phyloP scores from a whole-genome alignment of 139 green algal species.

The Closterium sp. region DNA sequence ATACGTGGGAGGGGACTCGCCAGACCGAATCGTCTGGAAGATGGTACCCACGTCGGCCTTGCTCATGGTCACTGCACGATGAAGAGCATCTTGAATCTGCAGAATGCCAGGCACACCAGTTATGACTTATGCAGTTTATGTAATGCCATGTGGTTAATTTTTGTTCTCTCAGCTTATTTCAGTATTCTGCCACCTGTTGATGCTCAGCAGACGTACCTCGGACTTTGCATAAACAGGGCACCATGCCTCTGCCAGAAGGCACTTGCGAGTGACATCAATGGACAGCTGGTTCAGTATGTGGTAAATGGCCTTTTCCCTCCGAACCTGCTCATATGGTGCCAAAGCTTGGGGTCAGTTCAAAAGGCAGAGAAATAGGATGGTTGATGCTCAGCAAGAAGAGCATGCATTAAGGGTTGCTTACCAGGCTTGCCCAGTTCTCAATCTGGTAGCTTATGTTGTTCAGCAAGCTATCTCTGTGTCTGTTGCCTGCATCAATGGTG shows the following conservation, averaged over 20 bases:
- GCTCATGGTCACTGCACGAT: slow-evolving; percentile 43
- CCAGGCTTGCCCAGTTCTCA: slow-evolving; percentile 62
- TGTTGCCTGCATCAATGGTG: slow-evolving; percentile 83
- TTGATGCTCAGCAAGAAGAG: neutral
- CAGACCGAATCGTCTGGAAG: slow-evolving; percentile 81
- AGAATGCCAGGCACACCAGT: neutral
- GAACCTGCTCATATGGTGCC: slow-evolving; percentile 53
- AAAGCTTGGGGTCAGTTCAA: neutral
- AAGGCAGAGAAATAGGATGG: neutral
- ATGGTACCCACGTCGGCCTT: slow-evolving; percentile 75
- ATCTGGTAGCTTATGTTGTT: slow-evolving; percentile 66
- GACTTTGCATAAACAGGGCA: slow-evolving; percentile 64
- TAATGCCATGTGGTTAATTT: neutral
- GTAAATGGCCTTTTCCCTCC: slow-evolving; percentile 91
- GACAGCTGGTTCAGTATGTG: slow-evolving; percentile 96
- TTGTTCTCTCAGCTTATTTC: neutral
- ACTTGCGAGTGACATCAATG: slow-evolving; percentile 90
- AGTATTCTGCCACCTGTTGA: neutral
- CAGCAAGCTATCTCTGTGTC: slow-evolving; percentile 72
- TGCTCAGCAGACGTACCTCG: slow-evolving; percentile 16
- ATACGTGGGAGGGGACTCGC: slow-evolving; percentile 89
- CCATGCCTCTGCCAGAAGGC: slow-evolving; percentile 93
- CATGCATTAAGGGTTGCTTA: slow-evolving; percentile 5
- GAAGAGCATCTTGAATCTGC: slow-evolving; percentile 57
- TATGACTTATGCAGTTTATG: neutral